Conservation (phyloP, 2,329 filamentous ascomycete genomes). For the Rhinocladiella mackenziei region DNA sequence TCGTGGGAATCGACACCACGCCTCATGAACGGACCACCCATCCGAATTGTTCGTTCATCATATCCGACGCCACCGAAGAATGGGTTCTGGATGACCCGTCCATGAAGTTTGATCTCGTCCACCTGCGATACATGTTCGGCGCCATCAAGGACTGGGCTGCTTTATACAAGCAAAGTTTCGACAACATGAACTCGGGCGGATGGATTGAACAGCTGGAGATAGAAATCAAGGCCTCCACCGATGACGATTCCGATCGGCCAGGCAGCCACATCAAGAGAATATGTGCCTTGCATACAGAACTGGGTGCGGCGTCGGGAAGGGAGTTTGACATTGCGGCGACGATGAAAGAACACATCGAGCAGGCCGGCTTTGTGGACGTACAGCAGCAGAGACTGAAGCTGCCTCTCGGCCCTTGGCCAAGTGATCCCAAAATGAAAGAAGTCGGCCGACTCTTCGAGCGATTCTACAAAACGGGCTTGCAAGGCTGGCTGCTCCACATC, state of each 20-base stretch:
- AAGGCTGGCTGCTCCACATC: slow-evolving; percentile 31
- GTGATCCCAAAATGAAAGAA: slow-evolving; percentile 38
- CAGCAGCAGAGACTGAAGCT: slow-evolving; percentile 41
- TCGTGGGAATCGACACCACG: slow-evolving; percentile 39
- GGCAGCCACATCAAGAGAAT: slow-evolving; percentile 27
- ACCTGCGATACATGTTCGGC: slow-evolving; percentile 40
- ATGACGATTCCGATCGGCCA: slow-evolving; percentile 28
- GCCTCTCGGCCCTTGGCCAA: slow-evolving; percentile 43
- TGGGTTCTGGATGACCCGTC: slow-evolving; percentile 35
- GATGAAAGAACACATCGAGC: slow-evolving; percentile 33
- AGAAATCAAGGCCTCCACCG: slow-evolving; percentile 24
- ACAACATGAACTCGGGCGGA: slow-evolving; percentile 37
- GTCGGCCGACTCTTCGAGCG: slow-evolving; percentile 34
- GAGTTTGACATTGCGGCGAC: slow-evolving; percentile 27
- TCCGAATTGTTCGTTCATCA: slow-evolving; percentile 34
- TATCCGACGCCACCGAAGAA: slow-evolving; percentile 36
- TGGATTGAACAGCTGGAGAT: slow-evolving; percentile 38
- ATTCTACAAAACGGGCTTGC: slow-evolving; percentile 32
- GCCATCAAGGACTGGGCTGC: slow-evolving; percentile 35
- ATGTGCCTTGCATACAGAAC: slow-evolving; percentile 21
- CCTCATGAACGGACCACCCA: slow-evolving; percentile 31
- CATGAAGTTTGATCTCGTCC: slow-evolving; percentile 42
- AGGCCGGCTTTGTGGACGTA: slow-evolving; percentile 45
- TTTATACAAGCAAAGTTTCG: slow-evolving; percentile 36
- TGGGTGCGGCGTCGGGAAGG: slow-evolving; percentile 28